Base-by-base conservation (phyloP, 2,329 filamentous ascomycete species). In the Penicillium brasilianum region DNA sequence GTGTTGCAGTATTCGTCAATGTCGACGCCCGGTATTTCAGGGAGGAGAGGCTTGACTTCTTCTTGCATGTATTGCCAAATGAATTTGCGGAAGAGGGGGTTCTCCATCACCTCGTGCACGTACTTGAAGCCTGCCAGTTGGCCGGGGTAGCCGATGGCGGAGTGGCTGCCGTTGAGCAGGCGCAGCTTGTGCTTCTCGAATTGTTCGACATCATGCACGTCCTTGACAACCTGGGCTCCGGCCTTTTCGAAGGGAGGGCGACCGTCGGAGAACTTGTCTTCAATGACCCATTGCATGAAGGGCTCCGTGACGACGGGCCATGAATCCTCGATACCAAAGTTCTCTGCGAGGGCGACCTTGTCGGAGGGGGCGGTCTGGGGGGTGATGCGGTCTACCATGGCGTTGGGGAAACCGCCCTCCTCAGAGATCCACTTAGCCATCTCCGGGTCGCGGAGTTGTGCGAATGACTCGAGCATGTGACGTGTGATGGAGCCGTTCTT, bases 111-210 rank as follows among this genome's bases (percentile, higher is more conserved):
- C 70, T 85, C 82, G 72, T 85, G 82, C 48, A 85, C 82, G 71
- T 84, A 84, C 68, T 80, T 74, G 75, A 84, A 84, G 61, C 83
- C 83, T 1, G 82, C 81, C 44, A 85, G 75, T 62, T 82, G 80
- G 48, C 81, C 83, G 0, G 81, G 76, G 74, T 85, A 85, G 16
- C 81, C 80, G 57, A 85, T 77, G 57, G 83, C 81, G 0, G 82
- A 83, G 78, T 85, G 83, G 55, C 78, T 81, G 61, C 79, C 83
- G 69, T 85, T 85, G 60, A 85, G 80, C 58, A 85, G 78, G 18
- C 83, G 82, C 39, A 85, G 81, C 77, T 85, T 85, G 78, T 84
- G 82, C 77, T 81, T 84, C 78, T 85, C 83, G 64, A 84, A 85
- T 69, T 83, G 72, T 74, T 85, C 83, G 30, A 85, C 83, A 14